Evolutionary conservation across 257 asterid genomes (phyloP), one percentile per base, ranked within the genome.

Genomic region (Perilla frutescens): DNA sequence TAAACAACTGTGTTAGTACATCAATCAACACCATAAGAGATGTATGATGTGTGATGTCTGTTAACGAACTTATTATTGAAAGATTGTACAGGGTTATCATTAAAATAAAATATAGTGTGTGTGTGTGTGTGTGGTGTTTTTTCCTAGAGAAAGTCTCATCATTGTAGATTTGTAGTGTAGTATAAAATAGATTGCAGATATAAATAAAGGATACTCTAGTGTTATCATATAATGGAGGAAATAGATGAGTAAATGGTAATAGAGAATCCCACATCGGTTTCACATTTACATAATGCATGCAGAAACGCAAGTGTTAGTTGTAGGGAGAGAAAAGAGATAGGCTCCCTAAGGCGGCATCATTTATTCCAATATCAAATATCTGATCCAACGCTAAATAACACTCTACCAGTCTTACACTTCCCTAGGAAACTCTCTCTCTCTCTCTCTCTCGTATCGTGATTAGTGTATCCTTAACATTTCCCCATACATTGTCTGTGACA

Each of bases 281-380:
- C 53, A 11, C 53, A 47, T 47, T 47, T 0, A 47, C 7, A 36
- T 60, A 36, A 62, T 62, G 68, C 50, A 62, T 62, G 67, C 40
- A 43, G 54, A 41, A 41, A 44, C 20, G 9, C 54, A 9, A 63
- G 69, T 54, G 31, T 11, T 2, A 48, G 41, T 31, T 53, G 56
- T 10, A 2, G 62, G n/a, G 15, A 63, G 71, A 10, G 53, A 7
- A 62, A 5, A 62, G 57, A 45, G 76, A 81, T 76, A 55, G 79
- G 84, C 8, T 60, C 49, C 20, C 31, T 2, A 57, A 45, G 80
- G 80, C 78, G 82, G 81, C 85, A 70, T 29, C 77, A 77, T 77
- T 77, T 55, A 77, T 13, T 71, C 41, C 62, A 74, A 29, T 66
- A 37, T 49, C 75, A 78, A 60, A 12, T 49, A 70, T 51, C 71